phyloP scores from a whole-genome alignment of 495 filamentous ascomycete species.

The Penicillium dipodomyicola region DNA sequence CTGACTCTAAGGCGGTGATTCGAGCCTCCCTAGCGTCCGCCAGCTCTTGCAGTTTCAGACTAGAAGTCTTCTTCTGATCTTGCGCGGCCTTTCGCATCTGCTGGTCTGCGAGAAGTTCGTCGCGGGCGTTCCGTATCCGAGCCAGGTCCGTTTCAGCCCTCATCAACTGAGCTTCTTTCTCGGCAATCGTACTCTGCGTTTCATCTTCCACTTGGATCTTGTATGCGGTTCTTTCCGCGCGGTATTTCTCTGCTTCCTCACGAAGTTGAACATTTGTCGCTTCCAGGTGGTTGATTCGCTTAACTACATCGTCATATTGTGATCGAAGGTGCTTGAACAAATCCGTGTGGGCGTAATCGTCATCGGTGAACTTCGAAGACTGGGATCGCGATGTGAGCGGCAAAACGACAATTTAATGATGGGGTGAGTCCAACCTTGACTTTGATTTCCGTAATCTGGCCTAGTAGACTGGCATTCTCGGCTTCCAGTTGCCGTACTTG shows the following conservation, averaged over 20 bases:
- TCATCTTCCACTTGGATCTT: slow-evolving; percentile 78
- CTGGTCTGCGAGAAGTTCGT: slow-evolving; percentile 79
- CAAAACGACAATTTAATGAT: background rate
- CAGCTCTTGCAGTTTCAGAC: slow-evolving; percentile 73
- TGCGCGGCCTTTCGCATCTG: slow-evolving; percentile 75
- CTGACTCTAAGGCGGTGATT: slow-evolving; percentile 75
- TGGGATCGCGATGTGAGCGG: slow-evolving; percentile 24
- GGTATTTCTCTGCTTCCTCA: slow-evolving; percentile 79
- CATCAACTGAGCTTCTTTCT: slow-evolving; percentile 76
- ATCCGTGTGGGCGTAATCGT: slow-evolving; percentile 89
- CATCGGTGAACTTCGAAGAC: slow-evolving; percentile 74
- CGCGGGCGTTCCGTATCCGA: slow-evolving; percentile 75
- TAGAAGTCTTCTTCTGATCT: slow-evolving; percentile 67
- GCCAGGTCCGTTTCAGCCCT: slow-evolving; percentile 80
- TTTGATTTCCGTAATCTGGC: slow-evolving; percentile 70
- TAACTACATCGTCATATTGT: slow-evolving; percentile 89
- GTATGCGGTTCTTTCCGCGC: slow-evolving; percentile 80
- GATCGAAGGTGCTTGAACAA: slow-evolving; percentile 87
- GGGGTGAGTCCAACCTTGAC: slow-evolving; percentile 46
- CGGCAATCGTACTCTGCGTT: slow-evolving; percentile 61
- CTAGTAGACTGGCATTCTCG: slow-evolving; percentile 76
- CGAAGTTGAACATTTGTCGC: slow-evolving; percentile 80
- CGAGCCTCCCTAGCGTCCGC: slow-evolving; percentile 69
- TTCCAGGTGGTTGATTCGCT: slow-evolving; percentile 86
- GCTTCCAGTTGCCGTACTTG: slow-evolving; percentile 74